Percentiles rank a stretch among this genome's conserved stretches.
These are phyloP conservation scores for Escovopsis sp. DNA, from an alignment of 2,329 filamentous ascomycete genomes.

Conservation along the genomic window DNA sequence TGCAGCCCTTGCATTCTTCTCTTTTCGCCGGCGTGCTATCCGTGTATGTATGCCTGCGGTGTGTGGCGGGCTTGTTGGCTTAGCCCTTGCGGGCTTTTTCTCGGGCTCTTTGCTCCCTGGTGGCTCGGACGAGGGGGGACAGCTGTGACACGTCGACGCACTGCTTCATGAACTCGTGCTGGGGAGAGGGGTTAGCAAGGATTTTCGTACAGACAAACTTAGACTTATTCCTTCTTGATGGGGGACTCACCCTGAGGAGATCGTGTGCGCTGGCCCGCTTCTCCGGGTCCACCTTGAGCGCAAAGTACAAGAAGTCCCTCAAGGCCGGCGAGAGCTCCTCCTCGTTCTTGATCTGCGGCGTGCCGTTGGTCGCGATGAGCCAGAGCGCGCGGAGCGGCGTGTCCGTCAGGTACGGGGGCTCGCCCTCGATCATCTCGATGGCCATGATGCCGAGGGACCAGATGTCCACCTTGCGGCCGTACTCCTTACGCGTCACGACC, in stretches of 20 bases:
- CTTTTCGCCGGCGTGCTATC: too few relatives aligned
- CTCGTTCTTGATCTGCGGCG: constrained; percentile 88
- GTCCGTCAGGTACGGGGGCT: constrained; percentile 92
- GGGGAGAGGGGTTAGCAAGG: constrained; percentile 14
- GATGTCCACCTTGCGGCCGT: constrained; percentile 95
- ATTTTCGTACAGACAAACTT: not conserved
- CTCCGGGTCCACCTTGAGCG: constrained; percentile 91
- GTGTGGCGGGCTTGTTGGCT: not conserved
- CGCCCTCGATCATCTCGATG: constrained; percentile 99
- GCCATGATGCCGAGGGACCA: constrained; percentile 99
- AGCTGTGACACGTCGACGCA: constrained; percentile 64
- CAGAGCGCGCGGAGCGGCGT: constrained; percentile 85
- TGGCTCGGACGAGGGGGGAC: constrained; percentile 74
- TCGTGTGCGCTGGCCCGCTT: constrained; percentile 93
- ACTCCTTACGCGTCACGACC: constrained; percentile 93
- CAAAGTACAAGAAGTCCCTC: constrained; percentile 82
- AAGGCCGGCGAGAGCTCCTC: constrained; percentile 68
- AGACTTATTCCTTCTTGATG: too few relatives aligned
- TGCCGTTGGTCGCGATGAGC: constrained; percentile 93
- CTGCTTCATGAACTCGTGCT: constrained; percentile 70
- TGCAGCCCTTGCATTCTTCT: too few relatives aligned
- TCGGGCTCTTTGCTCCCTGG: constrained; percentile 69
- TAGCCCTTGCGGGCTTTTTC: constrained; percentile 62
- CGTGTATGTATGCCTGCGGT: too few relatives aligned
- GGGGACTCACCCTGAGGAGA: constrained; percentile 60